Percentiles rank a stretch among this genome's conserved stretches.
These are phyloP conservation scores for Brassica cretica DNA, from an alignment of 345 rosid genomes.

Conservation along the genomic window DNA sequence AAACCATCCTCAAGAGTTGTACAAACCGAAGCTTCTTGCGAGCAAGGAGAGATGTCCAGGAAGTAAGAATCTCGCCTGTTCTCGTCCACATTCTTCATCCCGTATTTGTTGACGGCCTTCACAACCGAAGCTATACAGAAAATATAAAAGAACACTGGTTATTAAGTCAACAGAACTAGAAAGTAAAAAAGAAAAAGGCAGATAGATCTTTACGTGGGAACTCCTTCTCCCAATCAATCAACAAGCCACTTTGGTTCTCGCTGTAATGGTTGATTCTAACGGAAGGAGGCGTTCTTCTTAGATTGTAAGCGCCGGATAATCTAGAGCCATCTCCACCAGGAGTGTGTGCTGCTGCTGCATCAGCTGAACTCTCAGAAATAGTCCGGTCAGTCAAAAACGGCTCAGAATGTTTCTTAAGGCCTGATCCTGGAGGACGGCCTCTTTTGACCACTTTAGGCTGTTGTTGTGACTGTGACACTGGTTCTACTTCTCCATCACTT, in stretches of 20 bases:
- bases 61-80: constrained; percentile 70
- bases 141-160: not conserved
- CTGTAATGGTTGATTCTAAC: constrained; percentile 47
- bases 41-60: constrained; percentile 33
- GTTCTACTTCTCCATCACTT: constrained; percentile 57
- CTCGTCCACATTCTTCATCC: constrained; percentile 83
- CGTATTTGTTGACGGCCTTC: constrained; percentile 74
- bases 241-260: constrained; percentile 53
- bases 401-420: constrained; percentile 57
- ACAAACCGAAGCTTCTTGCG: constrained; percentile 42
- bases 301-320: constrained; percentile 54
- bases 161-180: constrained; percentile 13
- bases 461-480: constrained; percentile 45
- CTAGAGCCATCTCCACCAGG: constrained; percentile 50
- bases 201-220: constrained; percentile 62
- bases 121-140: constrained; percentile 74
- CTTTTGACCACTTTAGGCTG: constrained; percentile 50
- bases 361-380: constrained; percentile 59
- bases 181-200: not conserved
- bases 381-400: constrained; percentile 50
- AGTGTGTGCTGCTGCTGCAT: constrained; percentile 47
- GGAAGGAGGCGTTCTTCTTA: constrained; percentile 53
- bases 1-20: constrained; percentile 56
- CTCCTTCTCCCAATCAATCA: constrained; percentile 84
- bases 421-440: constrained; percentile 41